Percentiles rank a stretch among this genome's conserved stretches.
Evolutionary conservation across 768 basidiomycete genomes (phyloP).

Genomic region (Tricholoma sp.): DNA sequence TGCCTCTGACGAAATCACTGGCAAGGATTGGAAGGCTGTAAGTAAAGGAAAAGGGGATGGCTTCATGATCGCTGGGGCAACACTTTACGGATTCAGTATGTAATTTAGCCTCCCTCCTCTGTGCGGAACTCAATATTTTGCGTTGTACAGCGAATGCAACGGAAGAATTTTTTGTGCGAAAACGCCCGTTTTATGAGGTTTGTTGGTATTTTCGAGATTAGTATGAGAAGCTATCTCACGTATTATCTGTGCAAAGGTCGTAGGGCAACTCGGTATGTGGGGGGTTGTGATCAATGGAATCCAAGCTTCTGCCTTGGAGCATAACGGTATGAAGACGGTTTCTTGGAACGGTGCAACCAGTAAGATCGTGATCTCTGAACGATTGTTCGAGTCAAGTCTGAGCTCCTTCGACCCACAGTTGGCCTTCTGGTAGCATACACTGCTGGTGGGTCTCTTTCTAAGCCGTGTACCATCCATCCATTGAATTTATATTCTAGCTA

Average conservation of each 20-base stretch:
- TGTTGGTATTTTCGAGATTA: neutral
- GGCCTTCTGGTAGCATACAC: slow-evolving; percentile 40
- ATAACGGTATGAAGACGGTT: slow-evolving; percentile 55
- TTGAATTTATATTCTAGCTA: slow-evolving; percentile 38
- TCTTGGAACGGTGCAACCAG: slow-evolving; percentile 73
- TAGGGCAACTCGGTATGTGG: slow-evolving; percentile 85
- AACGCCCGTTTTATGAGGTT: slow-evolving; percentile 74
- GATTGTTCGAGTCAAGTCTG: neutral
- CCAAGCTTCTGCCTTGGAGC: slow-evolving; percentile 74
- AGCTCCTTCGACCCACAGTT: slow-evolving; percentile 22
- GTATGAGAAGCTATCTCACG: neutral
- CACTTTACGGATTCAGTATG: slow-evolving; percentile 82
- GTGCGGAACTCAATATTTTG: neutral
- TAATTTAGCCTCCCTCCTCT: slow-evolving; percentile 12
- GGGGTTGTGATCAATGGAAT: slow-evolving; percentile 76
- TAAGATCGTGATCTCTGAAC: slow-evolving; percentile 25
- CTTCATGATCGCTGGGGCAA: slow-evolving; percentile 84
- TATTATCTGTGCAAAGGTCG: slow-evolving; percentile 38
- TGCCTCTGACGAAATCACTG: slow-evolving; percentile 68
- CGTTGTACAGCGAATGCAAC: slow-evolving; percentile 67
- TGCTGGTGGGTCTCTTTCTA: slow-evolving; percentile 22
- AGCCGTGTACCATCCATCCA: neutral
- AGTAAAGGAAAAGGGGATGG: slow-evolving; percentile 73
- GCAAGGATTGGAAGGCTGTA: slow-evolving; percentile 67
- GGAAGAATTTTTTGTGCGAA: slow-evolving; percentile 83